A percentile compares a stretch with the other conserved stretches of the same genome.
phyloP scores from a whole-genome alignment of 2,329 filamentous ascomycete genomes.

The Fusarium hostae region DNA sequence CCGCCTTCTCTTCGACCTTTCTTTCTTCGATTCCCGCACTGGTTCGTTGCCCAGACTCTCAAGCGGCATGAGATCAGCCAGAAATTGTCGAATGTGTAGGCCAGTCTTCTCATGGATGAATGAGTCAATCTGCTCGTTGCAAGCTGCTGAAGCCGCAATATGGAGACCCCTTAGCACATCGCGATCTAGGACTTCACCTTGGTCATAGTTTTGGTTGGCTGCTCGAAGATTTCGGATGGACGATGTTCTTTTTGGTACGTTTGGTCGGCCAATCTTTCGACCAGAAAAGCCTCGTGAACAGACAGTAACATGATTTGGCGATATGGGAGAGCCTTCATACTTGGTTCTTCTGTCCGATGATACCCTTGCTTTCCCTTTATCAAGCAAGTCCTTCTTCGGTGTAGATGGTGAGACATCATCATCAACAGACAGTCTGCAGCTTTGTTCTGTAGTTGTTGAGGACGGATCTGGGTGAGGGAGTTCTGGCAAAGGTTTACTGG shows the following conservation, averaged over 20 bases:
- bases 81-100: conserved; percentile 62
- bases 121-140: conserved; percentile 64
- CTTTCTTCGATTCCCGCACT: conserved; percentile 38
- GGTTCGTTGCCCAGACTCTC: conserved; percentile 56
- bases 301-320: conserved; percentile 40
- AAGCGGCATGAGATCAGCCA: conserved; percentile 64
- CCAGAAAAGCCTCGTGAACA: conserved; percentile 45
- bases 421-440: conserved; percentile 9
- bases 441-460: conserved; percentile 1
- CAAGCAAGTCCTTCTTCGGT: not conserved
- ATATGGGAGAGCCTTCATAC: not conserved
- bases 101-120: conserved; percentile 64
- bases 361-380: not conserved
- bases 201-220: conserved; percentile 47
- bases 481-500: conserved; percentile 17
- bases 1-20: conserved; percentile 45
- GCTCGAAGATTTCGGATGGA: conserved; percentile 46
- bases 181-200: conserved; percentile 57
- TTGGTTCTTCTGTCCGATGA: not conserved
- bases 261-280: conserved; percentile 45
- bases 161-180: conserved; percentile 66
- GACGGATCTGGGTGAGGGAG: conserved; percentile 7
- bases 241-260: conserved; percentile 51
- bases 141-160: conserved; percentile 66
- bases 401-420: not conserved